Percentiles rank a stretch among this genome's conserved stretches.
Conservation (phyloP, 805 yeast species). For the Torulaspora delbrueckii region DNA sequence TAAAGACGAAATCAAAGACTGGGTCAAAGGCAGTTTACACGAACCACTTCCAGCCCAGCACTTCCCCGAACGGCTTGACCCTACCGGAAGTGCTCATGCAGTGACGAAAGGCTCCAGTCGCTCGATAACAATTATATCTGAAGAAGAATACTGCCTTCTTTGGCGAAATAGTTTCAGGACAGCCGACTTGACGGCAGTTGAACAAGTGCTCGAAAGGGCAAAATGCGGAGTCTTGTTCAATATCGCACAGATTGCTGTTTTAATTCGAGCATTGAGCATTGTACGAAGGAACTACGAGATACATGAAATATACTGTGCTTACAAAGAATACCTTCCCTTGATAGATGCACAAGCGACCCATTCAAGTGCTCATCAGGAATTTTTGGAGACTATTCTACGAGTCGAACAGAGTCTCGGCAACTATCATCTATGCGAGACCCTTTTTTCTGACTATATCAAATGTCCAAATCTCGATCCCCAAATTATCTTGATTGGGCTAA, state of each 20-base stretch:
- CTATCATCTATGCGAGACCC: conserved; percentile 22
- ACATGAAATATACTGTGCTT: conserved; percentile 18
- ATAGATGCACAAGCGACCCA: conserved; percentile 4
- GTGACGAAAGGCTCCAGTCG: not conserved
- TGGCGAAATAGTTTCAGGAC: conserved; percentile 21
- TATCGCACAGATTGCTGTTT: conserved; percentile 15
- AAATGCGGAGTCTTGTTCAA: conserved; percentile 12
- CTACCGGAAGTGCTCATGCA: not conserved
- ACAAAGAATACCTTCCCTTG: conserved; percentile 7
- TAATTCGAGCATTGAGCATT: conserved; percentile 14
- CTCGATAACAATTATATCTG: conserved; percentile 1
- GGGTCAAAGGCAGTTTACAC: conserved; percentile 15
- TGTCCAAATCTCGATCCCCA: conserved; percentile 19
- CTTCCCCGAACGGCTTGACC: not conserved
- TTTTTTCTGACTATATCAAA: conserved; percentile 30
- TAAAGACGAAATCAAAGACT: conserved; percentile 15
- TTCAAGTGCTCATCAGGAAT: conserved; percentile 4
- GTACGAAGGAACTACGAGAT: conserved; percentile 20
- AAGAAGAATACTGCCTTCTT: conserved; percentile 4
- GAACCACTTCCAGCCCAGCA: conserved; percentile 15
- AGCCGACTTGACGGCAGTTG: conserved; percentile 13
- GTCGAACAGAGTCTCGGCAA: conserved; percentile 21
- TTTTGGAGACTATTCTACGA: conserved; percentile 18
- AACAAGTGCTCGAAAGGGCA: conserved; percentile 9
- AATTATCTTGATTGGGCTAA: conserved; percentile 25